These are phyloP conservation scores for Fusarium nurragi DNA, from an alignment of 2,329 filamentous ascomycete species.

Conservation along the genomic window DNA sequence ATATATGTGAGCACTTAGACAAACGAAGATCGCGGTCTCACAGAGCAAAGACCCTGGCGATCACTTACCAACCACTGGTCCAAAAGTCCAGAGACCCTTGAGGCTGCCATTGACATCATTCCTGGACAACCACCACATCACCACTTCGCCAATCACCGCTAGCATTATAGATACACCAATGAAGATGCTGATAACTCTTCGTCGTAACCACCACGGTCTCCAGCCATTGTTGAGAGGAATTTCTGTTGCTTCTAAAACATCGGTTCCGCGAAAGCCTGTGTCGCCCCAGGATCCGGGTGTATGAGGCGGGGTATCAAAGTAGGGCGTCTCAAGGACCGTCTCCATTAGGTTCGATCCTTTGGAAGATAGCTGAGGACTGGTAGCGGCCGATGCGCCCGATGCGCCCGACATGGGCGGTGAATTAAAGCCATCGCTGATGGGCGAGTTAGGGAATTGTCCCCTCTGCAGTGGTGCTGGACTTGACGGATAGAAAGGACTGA, in stretches of 20 bases:
- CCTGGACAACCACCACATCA: slow-evolving; percentile 38
- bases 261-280: slow-evolving; percentile 11
- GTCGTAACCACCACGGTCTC: slow-evolving; percentile 42
- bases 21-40: background rate
- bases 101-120: slow-evolving; percentile 26
- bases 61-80: slow-evolving; percentile 43
- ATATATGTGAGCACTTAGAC: slow-evolving; percentile 15
- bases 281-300: slow-evolving; percentile 25
- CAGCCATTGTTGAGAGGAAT: slow-evolving; percentile 38
- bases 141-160: slow-evolving; percentile 39
- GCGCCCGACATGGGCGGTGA: slow-evolving; percentile 19
- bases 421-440: slow-evolving; percentile 35
- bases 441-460: slow-evolving; percentile 30
- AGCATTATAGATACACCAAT: slow-evolving; percentile 31
- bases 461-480: slow-evolving; percentile 25
- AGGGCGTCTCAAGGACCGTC: slow-evolving; percentile 38
- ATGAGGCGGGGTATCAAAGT: slow-evolving; percentile 38
- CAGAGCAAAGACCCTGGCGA: slow-evolving; percentile 17
- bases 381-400: slow-evolving; percentile 2
- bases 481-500: slow-evolving; percentile 33
- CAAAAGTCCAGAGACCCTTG: slow-evolving; percentile 44
- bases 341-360: slow-evolving; percentile 32
- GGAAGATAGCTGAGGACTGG: slow-evolving; percentile 12
- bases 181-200: slow-evolving; percentile 35
- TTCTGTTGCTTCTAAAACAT: slow-evolving; percentile 34